A percentile compares a stretch with the other conserved stretches of the same genome.
phyloP scores from a whole-genome alignment of 164 flowering plant genomes.

The Stephania yunnanensis region DNA sequence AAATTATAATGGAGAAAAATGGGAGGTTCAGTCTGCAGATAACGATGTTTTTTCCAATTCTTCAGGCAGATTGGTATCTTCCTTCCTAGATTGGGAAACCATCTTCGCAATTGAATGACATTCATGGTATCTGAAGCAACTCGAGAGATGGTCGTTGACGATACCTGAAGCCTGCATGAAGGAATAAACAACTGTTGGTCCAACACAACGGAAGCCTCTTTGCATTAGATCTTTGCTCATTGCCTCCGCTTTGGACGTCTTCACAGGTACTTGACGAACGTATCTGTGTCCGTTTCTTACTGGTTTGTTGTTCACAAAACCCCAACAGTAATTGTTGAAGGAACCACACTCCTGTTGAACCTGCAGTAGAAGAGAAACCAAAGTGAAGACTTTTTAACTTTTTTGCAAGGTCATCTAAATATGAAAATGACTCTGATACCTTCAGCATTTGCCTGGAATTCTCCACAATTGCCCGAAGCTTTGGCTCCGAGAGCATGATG shows the following conservation, averaged over 20 bases:
- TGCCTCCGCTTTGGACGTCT: constrained; percentile 77
- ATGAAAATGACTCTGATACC: constrained; percentile 30
- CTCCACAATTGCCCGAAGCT: constrained; percentile 73
- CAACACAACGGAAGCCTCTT: constrained; percentile 85
- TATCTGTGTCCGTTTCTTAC: constrained; percentile 54
- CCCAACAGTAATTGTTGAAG: constrained; percentile 79
- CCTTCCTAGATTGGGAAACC: constrained; percentile 20
- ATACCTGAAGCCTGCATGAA: constrained; percentile 88
- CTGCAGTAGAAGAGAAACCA: constrained; percentile 31
- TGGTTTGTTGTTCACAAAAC: constrained; percentile 66
- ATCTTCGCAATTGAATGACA: constrained; percentile 28
- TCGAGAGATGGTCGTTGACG: constrained; percentile 67
- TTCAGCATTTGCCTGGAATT: constrained; percentile 67
- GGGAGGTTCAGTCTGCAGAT: constrained; percentile 6
- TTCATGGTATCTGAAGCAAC: constrained; percentile 69
- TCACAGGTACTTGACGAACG: constrained; percentile 72
- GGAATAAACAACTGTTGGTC: constrained; percentile 71
- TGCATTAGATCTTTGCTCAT: constrained; percentile 83
- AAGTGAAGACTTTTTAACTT: background rate
- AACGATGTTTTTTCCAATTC: constrained; percentile 22
- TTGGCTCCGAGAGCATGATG: constrained; percentile 62
- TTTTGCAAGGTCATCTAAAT: too few relatives aligned
- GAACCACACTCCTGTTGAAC: constrained; percentile 77
- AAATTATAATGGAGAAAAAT: background rate
- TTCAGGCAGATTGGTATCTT: constrained; percentile 21